These are phyloP conservation scores for Rhodamnia rubescens DNA, from an alignment of 345 rosid species.

Conservation along the genomic window DNA sequence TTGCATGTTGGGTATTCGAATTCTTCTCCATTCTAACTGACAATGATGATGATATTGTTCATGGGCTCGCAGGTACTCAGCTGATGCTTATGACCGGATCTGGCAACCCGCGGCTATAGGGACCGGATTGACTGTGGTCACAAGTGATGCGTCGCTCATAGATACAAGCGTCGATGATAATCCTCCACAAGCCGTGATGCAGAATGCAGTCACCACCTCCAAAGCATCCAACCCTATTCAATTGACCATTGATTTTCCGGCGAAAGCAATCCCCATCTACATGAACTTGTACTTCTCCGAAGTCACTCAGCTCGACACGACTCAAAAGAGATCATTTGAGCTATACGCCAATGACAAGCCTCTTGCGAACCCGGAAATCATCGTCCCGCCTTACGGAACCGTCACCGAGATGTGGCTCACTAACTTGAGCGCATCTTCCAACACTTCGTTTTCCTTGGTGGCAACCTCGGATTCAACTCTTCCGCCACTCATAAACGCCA, in stretches of 20 bases:
- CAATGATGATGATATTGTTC: neutral
- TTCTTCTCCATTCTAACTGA: neutral
- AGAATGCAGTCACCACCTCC: constrained; percentile 19
- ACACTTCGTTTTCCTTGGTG: constrained; percentile 15
- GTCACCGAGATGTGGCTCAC: neutral
- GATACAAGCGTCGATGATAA: constrained; percentile 3
- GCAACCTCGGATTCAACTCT: constrained; percentile 25
- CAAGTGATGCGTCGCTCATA: neutral
- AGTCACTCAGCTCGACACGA: constrained; percentile 14
- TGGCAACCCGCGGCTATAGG: constrained; percentile 19
- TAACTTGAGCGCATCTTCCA: constrained; percentile 15
- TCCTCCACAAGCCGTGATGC: constrained; percentile 22
- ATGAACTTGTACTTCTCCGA: constrained; percentile 38
- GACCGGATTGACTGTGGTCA: neutral
- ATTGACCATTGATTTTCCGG: constrained; percentile 8
- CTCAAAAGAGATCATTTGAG: constrained; percentile 23
- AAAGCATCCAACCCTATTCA: neutral
- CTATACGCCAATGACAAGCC: constrained; percentile 4
- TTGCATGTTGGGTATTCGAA: neutral
- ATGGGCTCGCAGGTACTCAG: neutral
- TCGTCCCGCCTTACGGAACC: constrained; percentile 18
- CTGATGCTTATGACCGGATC: constrained; percentile 25
- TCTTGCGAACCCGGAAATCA: neutral
- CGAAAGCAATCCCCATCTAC: constrained; percentile 1
- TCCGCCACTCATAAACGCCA: constrained; percentile 41